phyloP scores from a whole-genome alignment of 768 basidiomycete species.

The Dacryopinax primogenitus region DNA sequence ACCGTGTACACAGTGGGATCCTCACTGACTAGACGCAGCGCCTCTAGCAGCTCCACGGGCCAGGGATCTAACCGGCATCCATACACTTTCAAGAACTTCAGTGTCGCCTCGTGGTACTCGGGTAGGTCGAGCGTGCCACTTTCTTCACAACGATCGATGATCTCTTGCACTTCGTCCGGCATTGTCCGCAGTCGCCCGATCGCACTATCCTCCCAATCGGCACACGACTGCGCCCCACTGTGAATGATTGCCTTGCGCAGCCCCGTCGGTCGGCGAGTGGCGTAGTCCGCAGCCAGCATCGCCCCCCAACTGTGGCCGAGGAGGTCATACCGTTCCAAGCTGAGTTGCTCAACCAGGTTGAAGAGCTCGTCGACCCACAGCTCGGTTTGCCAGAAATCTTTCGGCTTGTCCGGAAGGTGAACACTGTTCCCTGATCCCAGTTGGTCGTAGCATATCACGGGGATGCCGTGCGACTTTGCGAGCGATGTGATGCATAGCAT shows the following conservation, averaged over 20 bases:
- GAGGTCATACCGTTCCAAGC: constrained; percentile 30
- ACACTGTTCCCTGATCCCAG: neutral
- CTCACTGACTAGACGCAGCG: neutral
- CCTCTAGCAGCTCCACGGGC: constrained; percentile 8
- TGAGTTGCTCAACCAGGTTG: neutral
- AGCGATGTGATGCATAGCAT: neutral
- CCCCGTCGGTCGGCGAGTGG: constrained; percentile 32
- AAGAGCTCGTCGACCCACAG: neutral
- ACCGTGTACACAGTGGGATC: constrained; percentile 13
- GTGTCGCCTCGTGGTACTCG: constrained; percentile 30
- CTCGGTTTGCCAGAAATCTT: constrained; percentile 1
- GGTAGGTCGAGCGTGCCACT: constrained; percentile 32
- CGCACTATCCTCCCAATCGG: constrained; percentile 30
- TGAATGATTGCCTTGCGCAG: constrained; percentile 36
- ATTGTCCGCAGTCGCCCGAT: constrained; percentile 27
- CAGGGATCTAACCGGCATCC: constrained; percentile 5
- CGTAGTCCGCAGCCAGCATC: constrained; percentile 32
- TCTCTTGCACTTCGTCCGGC: constrained; percentile 33
- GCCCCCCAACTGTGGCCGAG: constrained; percentile 36
- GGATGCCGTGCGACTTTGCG: neutral
- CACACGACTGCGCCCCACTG: constrained; percentile 35
- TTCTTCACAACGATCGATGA: constrained; percentile 34
- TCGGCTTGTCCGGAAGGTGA: neutral
- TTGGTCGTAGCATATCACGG: constrained; percentile 15
- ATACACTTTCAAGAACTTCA: constrained; percentile 9